These are phyloP conservation scores for Xylaria grammica DNA, from an alignment of 495 filamentous ascomycete genomes.

Conservation along the genomic window DNA sequence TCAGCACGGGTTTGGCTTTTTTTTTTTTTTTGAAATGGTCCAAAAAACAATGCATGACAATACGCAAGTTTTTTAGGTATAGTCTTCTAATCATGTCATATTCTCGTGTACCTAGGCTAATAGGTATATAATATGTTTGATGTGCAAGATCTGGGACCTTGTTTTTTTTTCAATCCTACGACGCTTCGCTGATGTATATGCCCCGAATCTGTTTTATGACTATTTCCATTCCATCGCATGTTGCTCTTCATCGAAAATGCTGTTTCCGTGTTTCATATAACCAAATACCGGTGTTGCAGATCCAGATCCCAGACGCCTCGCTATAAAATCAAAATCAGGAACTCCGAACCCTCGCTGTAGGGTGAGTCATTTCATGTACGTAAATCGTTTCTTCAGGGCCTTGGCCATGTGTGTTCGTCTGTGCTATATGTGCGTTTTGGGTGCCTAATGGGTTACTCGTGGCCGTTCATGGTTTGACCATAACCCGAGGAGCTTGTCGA, in stretches of 20 bases:
- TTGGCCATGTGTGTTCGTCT: not conserved
- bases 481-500: conserved; percentile 19
- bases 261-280: not conserved
- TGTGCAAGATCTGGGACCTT: not conserved
- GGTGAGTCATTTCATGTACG: conserved; percentile 1
- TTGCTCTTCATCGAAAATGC: too few species aligned
- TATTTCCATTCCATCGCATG: too few species aligned
- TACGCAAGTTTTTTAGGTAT: too few species aligned
- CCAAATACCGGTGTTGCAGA: not conserved
- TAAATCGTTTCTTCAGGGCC: conserved; percentile 7
- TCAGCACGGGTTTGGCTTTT: too few species aligned
- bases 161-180: not conserved
- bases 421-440: not conserved
- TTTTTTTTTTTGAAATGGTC: too few species aligned
- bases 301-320: conserved; percentile 9
- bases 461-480: conserved; percentile 20
- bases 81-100: not conserved
- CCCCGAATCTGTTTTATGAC: not conserved
- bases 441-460: conserved; percentile 25
- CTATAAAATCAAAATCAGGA: conserved; percentile 4
- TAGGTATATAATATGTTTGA: conserved; percentile 8
- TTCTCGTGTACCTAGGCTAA: conserved; percentile 19
- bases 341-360: not conserved
- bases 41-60: too few species aligned
- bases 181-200: conserved; percentile 3